phyloP scores from a whole-genome alignment of 805 yeast genomes.

The Barnettozyma sp. region DNA sequence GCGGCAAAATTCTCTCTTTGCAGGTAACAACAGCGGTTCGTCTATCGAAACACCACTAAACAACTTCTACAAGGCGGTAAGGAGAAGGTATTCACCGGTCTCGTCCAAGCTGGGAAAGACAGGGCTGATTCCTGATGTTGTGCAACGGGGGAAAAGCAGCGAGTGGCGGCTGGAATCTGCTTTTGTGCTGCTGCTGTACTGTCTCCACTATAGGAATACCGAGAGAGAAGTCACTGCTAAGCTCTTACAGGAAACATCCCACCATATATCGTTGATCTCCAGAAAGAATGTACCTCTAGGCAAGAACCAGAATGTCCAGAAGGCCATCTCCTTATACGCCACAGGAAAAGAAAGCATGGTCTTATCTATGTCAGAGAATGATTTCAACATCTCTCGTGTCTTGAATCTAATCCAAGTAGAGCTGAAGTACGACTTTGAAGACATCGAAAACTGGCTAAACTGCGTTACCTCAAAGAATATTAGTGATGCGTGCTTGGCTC shows the following conservation, averaged over 20 bases:
- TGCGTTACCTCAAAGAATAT: constrained; percentile 30
- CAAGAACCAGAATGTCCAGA: not conserved
- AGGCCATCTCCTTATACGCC: constrained; percentile 3
- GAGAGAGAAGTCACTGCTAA: not conserved
- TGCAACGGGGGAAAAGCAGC: constrained; percentile 1
- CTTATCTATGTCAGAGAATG: not conserved
- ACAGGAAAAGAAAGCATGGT: constrained; percentile 1
- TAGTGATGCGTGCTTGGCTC: constrained; percentile 28
- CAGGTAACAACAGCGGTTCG: not conserved
- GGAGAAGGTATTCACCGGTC: not conserved
- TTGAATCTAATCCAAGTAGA: not conserved
- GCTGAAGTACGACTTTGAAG: constrained; percentile 6
- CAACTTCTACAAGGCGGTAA: constrained; percentile 1
- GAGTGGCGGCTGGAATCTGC: constrained; percentile 9
- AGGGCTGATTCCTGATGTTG: not conserved
- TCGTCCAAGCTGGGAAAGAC: too few relatives aligned
- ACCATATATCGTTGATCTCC: not conserved
- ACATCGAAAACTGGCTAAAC: constrained; percentile 13
- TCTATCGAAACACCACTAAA: not conserved
- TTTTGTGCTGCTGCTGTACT: constrained; percentile 12
- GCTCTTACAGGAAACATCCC: not conserved
- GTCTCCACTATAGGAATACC: not conserved
- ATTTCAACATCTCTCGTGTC: not conserved
- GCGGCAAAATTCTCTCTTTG: constrained; percentile 3
- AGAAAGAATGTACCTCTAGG: not conserved